phyloP scores from a whole-genome alignment of 139 green algal genomes.

The Chlamydomonas sphaeroides region DNA sequence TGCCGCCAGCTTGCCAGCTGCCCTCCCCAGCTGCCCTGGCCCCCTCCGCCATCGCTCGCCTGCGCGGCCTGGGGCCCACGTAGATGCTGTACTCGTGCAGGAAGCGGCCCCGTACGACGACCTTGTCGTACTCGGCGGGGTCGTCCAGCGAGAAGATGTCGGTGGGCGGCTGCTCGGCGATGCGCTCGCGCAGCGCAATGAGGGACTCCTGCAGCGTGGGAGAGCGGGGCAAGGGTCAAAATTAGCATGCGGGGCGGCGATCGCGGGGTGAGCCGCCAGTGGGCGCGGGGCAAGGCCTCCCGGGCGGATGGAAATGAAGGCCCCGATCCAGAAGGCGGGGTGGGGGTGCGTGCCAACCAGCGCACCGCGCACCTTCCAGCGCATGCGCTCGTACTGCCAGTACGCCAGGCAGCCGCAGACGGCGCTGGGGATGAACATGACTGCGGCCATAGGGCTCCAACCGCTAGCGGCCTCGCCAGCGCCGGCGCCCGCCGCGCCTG shows the following conservation, averaged over 20 bases:
- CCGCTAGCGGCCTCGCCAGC: too few relatives aligned
- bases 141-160: constrained; percentile 11
- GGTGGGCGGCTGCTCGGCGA: background rate
- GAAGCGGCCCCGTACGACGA: constrained; percentile 50
- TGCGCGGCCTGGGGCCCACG: constrained; percentile 73
- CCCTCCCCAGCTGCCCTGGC: background rate
- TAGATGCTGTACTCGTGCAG: constrained; percentile 67
- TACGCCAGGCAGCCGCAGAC: constrained; percentile 42
- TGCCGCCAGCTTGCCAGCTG: background rate
- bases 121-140: constrained; percentile 31
- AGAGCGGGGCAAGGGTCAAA: too few relatives aligned
- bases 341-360: background rate
- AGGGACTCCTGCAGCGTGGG: constrained; percentile 41
- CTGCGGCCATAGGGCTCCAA: background rate
- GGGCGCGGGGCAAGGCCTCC: too few relatives aligned
- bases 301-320: too few relatives aligned
- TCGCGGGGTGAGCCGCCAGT: too few relatives aligned
- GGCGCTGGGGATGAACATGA: constrained; percentile 41
- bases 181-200: background rate
- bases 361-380: constrained; percentile 39
- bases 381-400: constrained; percentile 48
- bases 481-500: too few relatives aligned
- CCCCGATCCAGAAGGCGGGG: too few relatives aligned
- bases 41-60: too few relatives aligned
- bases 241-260: too few relatives aligned